These are phyloP conservation scores for Cryptosporidium sp. DNA, from an alignment of 169 alveolate species.

Conservation along the genomic window DNA sequence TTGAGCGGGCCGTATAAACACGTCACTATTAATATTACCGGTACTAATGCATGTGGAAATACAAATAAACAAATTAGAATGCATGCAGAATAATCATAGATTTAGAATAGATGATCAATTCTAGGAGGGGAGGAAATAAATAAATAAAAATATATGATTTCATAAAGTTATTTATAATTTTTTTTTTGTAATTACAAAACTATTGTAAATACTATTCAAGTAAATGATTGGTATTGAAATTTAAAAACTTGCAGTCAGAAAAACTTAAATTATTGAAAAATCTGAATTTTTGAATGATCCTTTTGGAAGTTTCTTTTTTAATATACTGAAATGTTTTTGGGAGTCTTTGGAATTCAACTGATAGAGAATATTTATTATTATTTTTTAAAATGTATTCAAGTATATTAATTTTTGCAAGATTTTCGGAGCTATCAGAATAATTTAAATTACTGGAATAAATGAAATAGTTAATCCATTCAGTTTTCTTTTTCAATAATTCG, in stretches of 20 bases:
- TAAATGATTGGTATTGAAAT: neutral
- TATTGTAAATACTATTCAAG: neutral
- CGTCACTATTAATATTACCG: neutral
- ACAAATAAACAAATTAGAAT: neutral
- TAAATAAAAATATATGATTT: no score
- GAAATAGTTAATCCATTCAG: neutral
- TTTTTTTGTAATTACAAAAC: neutral
- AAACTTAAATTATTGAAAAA: neutral
- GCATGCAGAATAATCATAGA: neutral
- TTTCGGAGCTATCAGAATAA: neutral
- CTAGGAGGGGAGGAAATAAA: no score
- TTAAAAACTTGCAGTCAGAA: neutral
- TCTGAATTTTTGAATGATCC: neutral
- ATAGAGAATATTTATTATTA: neutral
- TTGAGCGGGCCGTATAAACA: neutral
- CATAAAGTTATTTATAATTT: no score
- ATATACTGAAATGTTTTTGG: neutral
- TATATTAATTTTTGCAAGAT: neutral
- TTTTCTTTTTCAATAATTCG: neutral
- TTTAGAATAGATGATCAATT: no score
- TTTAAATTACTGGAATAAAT: conserved; percentile 12
- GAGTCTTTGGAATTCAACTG: conserved; percentile 2
- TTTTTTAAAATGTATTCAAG: neutral
- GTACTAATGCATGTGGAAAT: conserved; percentile 10
- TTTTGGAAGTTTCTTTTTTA: neutral